Base-by-base conservation (phyloP, 805 yeast genomes). In the Candida methanosorbosa region DNA sequence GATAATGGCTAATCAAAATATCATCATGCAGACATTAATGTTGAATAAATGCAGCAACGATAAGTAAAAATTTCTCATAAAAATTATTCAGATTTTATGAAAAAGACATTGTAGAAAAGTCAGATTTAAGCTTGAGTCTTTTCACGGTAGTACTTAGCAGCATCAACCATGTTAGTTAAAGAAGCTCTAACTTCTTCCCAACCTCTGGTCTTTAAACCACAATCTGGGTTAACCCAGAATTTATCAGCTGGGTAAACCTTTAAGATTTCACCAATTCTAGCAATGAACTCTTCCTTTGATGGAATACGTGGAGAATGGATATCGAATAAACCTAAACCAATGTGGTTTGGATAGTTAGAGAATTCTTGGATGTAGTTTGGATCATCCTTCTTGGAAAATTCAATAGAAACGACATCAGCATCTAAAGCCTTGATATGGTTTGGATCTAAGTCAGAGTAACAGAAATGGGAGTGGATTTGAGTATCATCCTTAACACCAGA, bases 221-320 rank as follows among this genome's bases (percentile, higher is more conserved):
- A 92, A 75, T 92, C 98, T 61, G 98, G 98, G 94, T 92, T 92
- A 63, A 92, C 94, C 98, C 98, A 92, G 79, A 92, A 84, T 70
- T 88, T 90, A 67, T 84, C 85, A 62, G 92, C 94, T 64, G 97
- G 97, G 77, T 90, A 90, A 42, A 84, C 92, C 75, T 87, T 86
- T 69, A 92, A 73, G 72, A 92, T 88, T 65, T 86, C 92, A 61
- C 78, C 78, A 60, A 92, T 85, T 73, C 96, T 87, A 62, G 80
- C 69, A 65, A 86, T 80, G 69, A 92, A 90, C 73, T 92, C 98
- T 64, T 83, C 87, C 72, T 81, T 83, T 41, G 98, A 88, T 59
- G 98, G 98, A 57, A 92, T 85, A 78, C 98, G 87, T 73, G 98
- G 98, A 41, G 98, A 92, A 81, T 92, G 98, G 59, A 92, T 92